Base-by-base conservation (phyloP, 495 filamentous ascomycete species). In the Lentithecium fluviatile region DNA sequence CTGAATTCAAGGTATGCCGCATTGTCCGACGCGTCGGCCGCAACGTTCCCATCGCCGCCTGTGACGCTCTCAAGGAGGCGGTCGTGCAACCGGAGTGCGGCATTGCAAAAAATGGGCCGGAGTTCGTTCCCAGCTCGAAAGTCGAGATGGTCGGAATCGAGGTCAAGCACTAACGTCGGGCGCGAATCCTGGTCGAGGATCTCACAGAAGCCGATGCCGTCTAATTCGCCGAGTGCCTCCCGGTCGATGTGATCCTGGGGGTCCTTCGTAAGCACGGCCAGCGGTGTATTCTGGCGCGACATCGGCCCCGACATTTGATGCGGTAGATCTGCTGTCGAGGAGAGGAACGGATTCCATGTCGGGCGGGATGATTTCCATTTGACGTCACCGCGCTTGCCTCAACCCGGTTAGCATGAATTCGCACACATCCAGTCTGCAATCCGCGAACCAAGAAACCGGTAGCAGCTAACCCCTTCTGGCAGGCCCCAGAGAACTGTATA, bases 161-260 rank as follows among this genome's bases (percentile, higher is more conserved):
- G 58, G 43, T 61, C 58, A 2, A 61, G 21, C 6, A 61, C 25
- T 29, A 65, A 65, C 2, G 61, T 65, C 15, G 61, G 61, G 20
- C 61, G 46, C 5, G 25, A 36, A 42, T 65, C 61, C 26, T 60
- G 56, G 19, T 65, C 61, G 23, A 65, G 43, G 17, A 65, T 51
- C 19, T 65, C 61, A 0, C 10, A 23, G 17, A 63, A 26, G 2
- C 21, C 13, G 21, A 58, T 24, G 34, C 45, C n/a, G 24, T 34
- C 38, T 6, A 57, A 40, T 6, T 57, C 53, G 24, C 32, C 24
- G 2, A 57, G 24, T 2, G 53, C 53, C 15, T 43, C 15, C 40
- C 15, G 40, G 3, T 43, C 19, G 19, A 43, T 4, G 19, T 43
- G 5, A 6, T 43, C 15, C 19, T 43, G 4, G 40, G 19, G 13